These are phyloP conservation scores for Trametes sp. DNA, from an alignment of 1,284 basidiomycete genomes.

Conservation along the genomic window DNA sequence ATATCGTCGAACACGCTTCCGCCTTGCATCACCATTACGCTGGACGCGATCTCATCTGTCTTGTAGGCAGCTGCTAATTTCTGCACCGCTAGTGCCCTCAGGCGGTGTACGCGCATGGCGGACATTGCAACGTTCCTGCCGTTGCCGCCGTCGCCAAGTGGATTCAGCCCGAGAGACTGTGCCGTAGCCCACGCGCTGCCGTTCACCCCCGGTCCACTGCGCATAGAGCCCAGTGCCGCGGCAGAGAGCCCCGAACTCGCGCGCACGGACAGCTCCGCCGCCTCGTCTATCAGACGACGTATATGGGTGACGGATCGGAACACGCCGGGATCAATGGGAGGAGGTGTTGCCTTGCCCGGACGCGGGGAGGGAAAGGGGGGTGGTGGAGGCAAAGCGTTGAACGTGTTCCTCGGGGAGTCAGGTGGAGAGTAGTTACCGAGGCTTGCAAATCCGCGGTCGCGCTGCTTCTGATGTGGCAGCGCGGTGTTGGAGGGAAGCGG, in stretches of 20 bases:
- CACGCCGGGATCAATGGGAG: conserved; percentile 85
- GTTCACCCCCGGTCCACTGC: conserved; percentile 45
- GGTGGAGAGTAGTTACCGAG: conserved; percentile 60
- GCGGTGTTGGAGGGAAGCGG: conserved; percentile 36
- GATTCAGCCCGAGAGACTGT: conserved; percentile 66
- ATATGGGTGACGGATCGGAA: conserved; percentile 78
- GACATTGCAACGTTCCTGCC: conserved; percentile 84
- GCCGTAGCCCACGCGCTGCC: conserved; percentile 64
- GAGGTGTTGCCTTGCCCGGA: conserved; percentile 72
- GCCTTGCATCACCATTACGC: conserved; percentile 91
- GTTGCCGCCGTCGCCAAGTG: conserved; percentile 54
- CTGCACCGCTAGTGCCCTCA: conserved; percentile 80
- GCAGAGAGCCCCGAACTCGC: conserved; percentile 81
- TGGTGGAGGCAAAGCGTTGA: conserved; percentile 47
- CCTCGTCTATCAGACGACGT: conserved; percentile 82
- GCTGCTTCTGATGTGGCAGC: conserved; percentile 42
- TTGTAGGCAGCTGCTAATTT: conserved; percentile 84
- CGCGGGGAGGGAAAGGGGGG: conserved; percentile 57
- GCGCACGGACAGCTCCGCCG: conserved; percentile 81
- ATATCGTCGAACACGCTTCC: conserved; percentile 88
- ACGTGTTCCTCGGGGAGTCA: conserved; percentile 55
- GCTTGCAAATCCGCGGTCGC: conserved; percentile 50
- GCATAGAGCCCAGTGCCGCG: conserved; percentile 70
- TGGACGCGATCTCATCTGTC: conserved; percentile 84
- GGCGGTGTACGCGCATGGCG: conserved; percentile 76